Evolutionary conservation across 345 rosid genomes (phyloP), one percentile per base, ranked within the genome.

Genomic region (Populus deltoides): DNA sequence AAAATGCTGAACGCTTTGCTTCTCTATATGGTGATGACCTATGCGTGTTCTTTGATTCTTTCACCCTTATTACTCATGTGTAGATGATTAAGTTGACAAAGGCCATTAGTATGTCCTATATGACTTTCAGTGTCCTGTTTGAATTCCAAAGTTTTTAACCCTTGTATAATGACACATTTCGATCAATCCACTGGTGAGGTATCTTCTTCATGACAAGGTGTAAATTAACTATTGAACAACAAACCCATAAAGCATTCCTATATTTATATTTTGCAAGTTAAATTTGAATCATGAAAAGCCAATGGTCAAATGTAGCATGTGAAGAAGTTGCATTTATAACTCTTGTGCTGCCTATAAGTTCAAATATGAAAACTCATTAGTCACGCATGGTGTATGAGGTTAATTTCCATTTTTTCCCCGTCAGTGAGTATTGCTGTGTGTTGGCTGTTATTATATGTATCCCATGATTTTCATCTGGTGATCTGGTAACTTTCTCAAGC

Each of bases 1-100:
- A 89, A 89, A 93, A 93, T 89, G 99, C 99, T 68, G 99, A 93
- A 78, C 90, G 89, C 80, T 96, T 96, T 86, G 94, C 98, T 80
- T 82, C 89, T 85, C 90, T 92, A 16, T 96, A 91, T 86, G 85
- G 91, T 82, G 82, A 57, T 69, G 77, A 81, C 36, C 81, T 86
- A 76, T 31, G 96, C 90, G 82, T 87, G 93, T 87, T 83, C 49
- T 65, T 80, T 66, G 18, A 77, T 87, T 83, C 49, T 65, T 80
- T 66, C n/a, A 77, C 31, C 7, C 38, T 76, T 70, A 31, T 33
- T n/a, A 75, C 33, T 39, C 29, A 51, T 53, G 33, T 24, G 17
- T 20, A 12, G 47, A 31, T 55, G 17, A 20, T 51, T 73, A 6
- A 53, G 25, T 66, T 1, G 38, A 65, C 22, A 10, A 38, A 49